Evolutionary conservation across 257 asterid genomes (phyloP).

Genomic region (Catharanthus roseus): DNA sequence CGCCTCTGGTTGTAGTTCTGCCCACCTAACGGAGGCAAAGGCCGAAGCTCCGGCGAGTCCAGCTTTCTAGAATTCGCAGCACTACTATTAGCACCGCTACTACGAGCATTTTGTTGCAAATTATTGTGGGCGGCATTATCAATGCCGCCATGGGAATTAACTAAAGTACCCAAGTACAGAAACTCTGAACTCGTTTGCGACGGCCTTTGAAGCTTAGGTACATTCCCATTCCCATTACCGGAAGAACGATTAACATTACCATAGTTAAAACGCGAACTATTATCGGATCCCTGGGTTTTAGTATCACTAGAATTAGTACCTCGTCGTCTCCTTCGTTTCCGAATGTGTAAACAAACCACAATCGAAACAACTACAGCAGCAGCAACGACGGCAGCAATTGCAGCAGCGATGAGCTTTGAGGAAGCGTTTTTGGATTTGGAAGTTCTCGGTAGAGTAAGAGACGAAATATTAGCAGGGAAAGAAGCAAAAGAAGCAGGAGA

Average conservation of each 20-base stretch:
- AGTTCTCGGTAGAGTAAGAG: conserved; percentile 39
- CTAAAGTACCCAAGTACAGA: conserved; percentile 82
- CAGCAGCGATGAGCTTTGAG: conserved; percentile 51
- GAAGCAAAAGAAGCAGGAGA: conserved; percentile 53
- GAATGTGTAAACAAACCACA: conserved; percentile 53
- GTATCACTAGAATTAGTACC: conserved; percentile 25
- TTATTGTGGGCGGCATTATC: conserved; percentile 13
- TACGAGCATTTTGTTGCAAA: conserved; percentile 17
- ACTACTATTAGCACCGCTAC: conserved; percentile 15
- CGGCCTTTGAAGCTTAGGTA: conserved; percentile 84
- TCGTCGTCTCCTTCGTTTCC: conserved; percentile 26
- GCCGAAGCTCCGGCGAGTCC: conserved; percentile 92
- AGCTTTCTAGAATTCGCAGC: conserved; percentile 37
- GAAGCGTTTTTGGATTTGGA: conserved; percentile 44
- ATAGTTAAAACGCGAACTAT: conserved; percentile 25
- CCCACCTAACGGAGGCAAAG: conserved; percentile 61
- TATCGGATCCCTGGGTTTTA: conserved; percentile 62
- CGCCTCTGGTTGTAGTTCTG: conserved; percentile 23
- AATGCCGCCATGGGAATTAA: conserved; percentile 51
- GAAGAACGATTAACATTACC: conserved; percentile 6
- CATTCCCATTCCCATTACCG: conserved; percentile 1
- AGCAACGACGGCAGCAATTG: conserved; percentile 53
- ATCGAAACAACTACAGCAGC: conserved; percentile 51
- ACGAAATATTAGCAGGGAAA: conserved; percentile 63
- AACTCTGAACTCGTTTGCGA: conserved; percentile 90